A percentile compares a stretch with the other conserved stretches of the same genome.
phyloP scores from a whole-genome alignment of 108 stramenopile species.

The Epithemia pelagica region DNA sequence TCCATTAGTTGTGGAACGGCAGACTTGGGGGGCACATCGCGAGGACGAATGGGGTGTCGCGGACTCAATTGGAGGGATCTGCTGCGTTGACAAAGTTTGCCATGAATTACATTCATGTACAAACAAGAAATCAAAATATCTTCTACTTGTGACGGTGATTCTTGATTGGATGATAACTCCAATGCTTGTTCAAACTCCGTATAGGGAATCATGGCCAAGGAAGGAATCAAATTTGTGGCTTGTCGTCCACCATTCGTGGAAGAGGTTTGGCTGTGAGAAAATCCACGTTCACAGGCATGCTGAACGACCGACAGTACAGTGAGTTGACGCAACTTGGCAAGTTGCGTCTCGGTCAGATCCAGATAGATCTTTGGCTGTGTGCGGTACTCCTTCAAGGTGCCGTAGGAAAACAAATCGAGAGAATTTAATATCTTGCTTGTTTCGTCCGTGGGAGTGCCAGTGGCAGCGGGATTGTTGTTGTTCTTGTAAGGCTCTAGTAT shows the following conservation, averaged over 20 bases:
- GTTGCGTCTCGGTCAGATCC: constrained; percentile 26
- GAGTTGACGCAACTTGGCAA: constrained; percentile 37
- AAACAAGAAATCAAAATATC: constrained; percentile 33
- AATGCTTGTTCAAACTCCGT: neutral
- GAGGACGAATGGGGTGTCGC: constrained; percentile 2
- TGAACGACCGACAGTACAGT: constrained; percentile 33
- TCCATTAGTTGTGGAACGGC: neutral
- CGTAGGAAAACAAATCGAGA: constrained; percentile 49
- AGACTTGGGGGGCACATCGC: constrained; percentile 4
- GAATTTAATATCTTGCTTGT: constrained; percentile 25
- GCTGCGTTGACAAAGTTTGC: constrained; percentile 34
- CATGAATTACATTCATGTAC: constrained; percentile 25
- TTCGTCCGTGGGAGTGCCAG: neutral
- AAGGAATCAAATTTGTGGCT: neutral
- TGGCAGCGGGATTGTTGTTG: neutral
- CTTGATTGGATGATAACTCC: neutral
- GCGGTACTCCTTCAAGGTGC: constrained; percentile 15
- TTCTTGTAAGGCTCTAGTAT: neutral
- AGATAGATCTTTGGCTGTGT: constrained; percentile 6
- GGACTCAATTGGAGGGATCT: neutral
- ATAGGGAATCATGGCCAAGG: neutral
- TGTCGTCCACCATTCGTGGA: neutral
- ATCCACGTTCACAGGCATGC: constrained; percentile 31
- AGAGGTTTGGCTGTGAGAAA: too few species aligned
- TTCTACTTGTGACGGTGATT: constrained; percentile 18